Evolutionary conservation across 495 filamentous ascomycete species (phyloP).

Genomic region (Trichoderma orchidacearum): DNA sequence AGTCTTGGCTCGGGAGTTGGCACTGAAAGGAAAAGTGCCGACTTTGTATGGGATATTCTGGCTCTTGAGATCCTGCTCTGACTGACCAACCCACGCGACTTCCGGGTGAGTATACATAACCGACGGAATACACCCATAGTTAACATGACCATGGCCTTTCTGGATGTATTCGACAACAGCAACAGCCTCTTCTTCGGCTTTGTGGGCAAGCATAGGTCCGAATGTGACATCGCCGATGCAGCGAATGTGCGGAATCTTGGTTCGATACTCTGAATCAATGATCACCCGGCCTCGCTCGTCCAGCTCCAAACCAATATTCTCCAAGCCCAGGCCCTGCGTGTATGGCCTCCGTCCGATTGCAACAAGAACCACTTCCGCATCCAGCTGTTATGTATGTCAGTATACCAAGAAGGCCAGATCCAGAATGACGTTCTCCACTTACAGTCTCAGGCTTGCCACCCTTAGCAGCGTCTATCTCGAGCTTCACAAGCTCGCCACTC

Average conservation of each 20-base stretch:
- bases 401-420: background rate
- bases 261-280: constrained; percentile 97
- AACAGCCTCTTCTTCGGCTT: constrained; percentile 96
- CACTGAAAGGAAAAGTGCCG: constrained; percentile 91
- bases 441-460: constrained; percentile 88
- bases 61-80: constrained; percentile 89
- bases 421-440: constrained; percentile 16
- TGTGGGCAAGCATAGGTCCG: constrained; percentile 98
- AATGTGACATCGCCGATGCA: constrained; percentile 95
- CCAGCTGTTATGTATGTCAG: constrained; percentile 42
- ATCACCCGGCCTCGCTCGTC: constrained; percentile 89
- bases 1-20: constrained; percentile 96
- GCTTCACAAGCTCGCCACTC: constrained; percentile 56
- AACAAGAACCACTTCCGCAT: constrained; percentile 92
- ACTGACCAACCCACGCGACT: constrained; percentile 97
- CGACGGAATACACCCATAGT: constrained; percentile 93
- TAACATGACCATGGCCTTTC: constrained; percentile 95
- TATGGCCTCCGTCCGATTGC: constrained; percentile 94
- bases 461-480: constrained; percentile 85
- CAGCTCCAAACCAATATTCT: constrained; percentile 87
- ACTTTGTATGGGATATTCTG: constrained; percentile 78
- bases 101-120: constrained; percentile 99
- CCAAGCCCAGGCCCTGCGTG: constrained; percentile 77
- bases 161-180: constrained; percentile 92
- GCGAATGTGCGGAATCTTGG: constrained; percentile 90